Conservation (phyloP, 371 early-diverging fungal genomes). For the Mortierella polycephala region DNA sequence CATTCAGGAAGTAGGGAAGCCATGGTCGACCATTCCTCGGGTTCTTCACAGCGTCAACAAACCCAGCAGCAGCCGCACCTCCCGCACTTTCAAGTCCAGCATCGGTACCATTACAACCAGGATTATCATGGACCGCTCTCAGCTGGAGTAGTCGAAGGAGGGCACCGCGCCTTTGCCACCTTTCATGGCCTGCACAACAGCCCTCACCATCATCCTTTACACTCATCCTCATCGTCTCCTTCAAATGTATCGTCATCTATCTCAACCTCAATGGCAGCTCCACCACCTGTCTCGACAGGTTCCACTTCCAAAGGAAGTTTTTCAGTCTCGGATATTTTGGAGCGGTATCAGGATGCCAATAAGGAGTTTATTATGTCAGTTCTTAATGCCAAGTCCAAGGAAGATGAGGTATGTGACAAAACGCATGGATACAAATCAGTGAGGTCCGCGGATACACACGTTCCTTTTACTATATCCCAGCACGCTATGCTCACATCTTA, state of each 20-base stretch:
- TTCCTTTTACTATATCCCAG: background rate
- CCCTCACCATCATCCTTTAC: slow-evolving; percentile 26
- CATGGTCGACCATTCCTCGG: slow-evolving; percentile 44
- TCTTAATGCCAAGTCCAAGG: slow-evolving; percentile 50
- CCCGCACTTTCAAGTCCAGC: slow-evolving; percentile 28
- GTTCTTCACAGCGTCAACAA: slow-evolving; percentile 10
- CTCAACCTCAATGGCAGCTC: slow-evolving; percentile 5
- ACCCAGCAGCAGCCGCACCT: slow-evolving; percentile 23
- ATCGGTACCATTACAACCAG: slow-evolving; percentile 33
- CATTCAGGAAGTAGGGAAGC: background rate
- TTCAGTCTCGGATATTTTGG: slow-evolving; percentile 42
- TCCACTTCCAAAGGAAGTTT: slow-evolving; percentile 8
- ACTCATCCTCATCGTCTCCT: slow-evolving; percentile 14
- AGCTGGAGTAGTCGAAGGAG: slow-evolving; percentile 43
- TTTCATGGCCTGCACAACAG: slow-evolving; percentile 16
- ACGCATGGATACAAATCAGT: background rate
- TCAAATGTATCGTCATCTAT: slow-evolving; percentile 9
- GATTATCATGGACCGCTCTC: slow-evolving; percentile 49
- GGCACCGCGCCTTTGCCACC: slow-evolving; percentile 33
- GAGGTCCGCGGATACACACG: background rate
- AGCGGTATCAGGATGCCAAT: slow-evolving; percentile 52
- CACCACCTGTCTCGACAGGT: slow-evolving; percentile 4
- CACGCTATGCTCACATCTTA: background rate
- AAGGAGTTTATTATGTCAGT: slow-evolving; percentile 44
- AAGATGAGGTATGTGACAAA: slow-evolving; percentile 37